phyloP scores from a whole-genome alignment of 495 filamentous ascomycete genomes.

The Aspergillus bertholletiae region DNA sequence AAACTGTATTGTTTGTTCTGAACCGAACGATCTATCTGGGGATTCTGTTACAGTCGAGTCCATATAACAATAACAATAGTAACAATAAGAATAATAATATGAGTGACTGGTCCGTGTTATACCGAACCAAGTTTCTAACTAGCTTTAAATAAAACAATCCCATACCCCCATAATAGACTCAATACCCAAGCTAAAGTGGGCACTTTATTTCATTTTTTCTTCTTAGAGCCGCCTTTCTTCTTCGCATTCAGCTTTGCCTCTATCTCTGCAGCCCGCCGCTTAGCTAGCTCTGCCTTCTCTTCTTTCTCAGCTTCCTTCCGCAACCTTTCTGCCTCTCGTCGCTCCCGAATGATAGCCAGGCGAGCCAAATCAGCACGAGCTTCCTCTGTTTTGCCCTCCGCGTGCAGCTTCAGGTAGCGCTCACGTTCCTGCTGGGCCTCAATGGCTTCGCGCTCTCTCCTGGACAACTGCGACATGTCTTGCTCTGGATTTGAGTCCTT shows the following conservation, averaged over 20 bases:
- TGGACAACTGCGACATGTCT: slow-evolving; percentile 56
- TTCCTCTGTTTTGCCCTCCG: slow-evolving; percentile 95
- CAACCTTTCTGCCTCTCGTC: slow-evolving; percentile 78
- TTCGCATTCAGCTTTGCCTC: slow-evolving; percentile 35
- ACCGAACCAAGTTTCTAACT: neutral
- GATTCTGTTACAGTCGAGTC: too few species aligned
- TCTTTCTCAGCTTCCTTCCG: slow-evolving; percentile 79
- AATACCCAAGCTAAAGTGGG: neutral
- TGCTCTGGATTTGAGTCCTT: slow-evolving; percentile 29
- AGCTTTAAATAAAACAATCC: neutral
- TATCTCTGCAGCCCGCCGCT: slow-evolving; percentile 36
- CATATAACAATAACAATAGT: too few species aligned
- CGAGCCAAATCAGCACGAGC: slow-evolving; percentile 88
- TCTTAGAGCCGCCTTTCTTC: slow-evolving; percentile 35
- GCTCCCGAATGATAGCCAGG: slow-evolving; percentile 74
- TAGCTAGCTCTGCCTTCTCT: slow-evolving; percentile 61
- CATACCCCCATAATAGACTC: neutral
- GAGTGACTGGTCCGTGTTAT: neutral
- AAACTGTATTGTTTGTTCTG: too few species aligned
- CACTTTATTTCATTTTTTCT: slow-evolving; percentile 22
- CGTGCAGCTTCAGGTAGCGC: slow-evolving; percentile 89
- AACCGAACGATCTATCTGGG: neutral
- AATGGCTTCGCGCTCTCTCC: slow-evolving; percentile 84
- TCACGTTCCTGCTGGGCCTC: slow-evolving; percentile 87
- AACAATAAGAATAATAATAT: neutral